Conservation (phyloP, 1,284 basidiomycete genomes). For the Ceratobasidium sp. region DNA sequence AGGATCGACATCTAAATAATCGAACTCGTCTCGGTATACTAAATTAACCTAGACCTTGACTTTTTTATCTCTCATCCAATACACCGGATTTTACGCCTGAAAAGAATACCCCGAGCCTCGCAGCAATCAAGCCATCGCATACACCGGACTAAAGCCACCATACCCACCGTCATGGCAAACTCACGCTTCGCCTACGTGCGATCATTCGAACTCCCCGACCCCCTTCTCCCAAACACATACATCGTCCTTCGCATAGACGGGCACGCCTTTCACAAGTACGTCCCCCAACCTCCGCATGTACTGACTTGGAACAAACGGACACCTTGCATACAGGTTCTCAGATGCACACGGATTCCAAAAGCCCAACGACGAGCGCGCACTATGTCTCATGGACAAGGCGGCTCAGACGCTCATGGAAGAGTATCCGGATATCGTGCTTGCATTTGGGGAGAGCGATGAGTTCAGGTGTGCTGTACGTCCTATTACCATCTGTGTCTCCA, state of each 20-base stretch:
- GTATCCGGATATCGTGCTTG: constrained; percentile 85
- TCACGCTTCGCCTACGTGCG: constrained; percentile 93
- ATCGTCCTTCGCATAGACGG: constrained; percentile 93
- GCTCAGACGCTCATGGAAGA: constrained; percentile 86
- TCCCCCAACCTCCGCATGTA: constrained; percentile 29
- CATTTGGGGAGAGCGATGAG: constrained; percentile 97
- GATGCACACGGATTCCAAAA: constrained; percentile 86
- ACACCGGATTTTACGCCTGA: no score
- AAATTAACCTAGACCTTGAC: no score
- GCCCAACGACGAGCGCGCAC: constrained; percentile 90
- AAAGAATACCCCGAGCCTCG: no score
- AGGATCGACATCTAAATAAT: background rate
- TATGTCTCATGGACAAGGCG: constrained; percentile 93
- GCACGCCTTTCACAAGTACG: constrained; percentile 92
- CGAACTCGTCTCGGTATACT: no score
- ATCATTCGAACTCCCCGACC: constrained; percentile 90
- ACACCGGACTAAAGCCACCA: background rate
- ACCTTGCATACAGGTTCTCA: constrained; percentile 75
- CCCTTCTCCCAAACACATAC: constrained; percentile 86
- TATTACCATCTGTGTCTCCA: background rate
- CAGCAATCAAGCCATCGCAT: background rate
- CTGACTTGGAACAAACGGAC: constrained; percentile 34
- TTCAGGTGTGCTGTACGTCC: constrained; percentile 75
- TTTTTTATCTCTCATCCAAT: no score
- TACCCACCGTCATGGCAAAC: constrained; percentile 79